phyloP scores from a whole-genome alignment of 164 flowering plant genomes.

The Chloranthus sessilifolius region DNA sequence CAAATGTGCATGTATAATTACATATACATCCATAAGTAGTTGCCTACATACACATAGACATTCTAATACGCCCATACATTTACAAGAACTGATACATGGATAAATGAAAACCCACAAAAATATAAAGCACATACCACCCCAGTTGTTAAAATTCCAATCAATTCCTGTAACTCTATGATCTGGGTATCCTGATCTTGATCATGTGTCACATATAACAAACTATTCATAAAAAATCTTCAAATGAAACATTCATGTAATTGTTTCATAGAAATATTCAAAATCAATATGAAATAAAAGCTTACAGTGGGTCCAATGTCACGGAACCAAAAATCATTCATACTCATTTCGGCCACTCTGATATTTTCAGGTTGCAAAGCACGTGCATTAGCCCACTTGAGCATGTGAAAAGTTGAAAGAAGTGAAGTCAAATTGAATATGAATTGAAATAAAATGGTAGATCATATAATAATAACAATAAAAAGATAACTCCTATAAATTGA shows the following conservation, averaged over 20 bases:
- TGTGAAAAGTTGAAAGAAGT: no score
- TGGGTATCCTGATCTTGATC: slow-evolving; percentile 14
- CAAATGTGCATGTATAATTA: no score
- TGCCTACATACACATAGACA: no score
- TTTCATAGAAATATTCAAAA: not conserved
- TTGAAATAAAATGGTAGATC: not conserved
- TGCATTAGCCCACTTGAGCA: slow-evolving; percentile 74
- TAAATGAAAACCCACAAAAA: not conserved
- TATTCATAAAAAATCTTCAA: slow-evolving; percentile 19
- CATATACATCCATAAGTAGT: no score
- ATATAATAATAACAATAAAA: not conserved
- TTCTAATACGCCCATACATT: no score
- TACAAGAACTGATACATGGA: no score
- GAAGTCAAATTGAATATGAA: not conserved
- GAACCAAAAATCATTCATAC: slow-evolving; percentile 91
- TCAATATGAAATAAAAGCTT: slow-evolving; percentile 23
- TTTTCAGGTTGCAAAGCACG: slow-evolving; percentile 52
- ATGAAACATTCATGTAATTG: not conserved
- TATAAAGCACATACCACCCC: slow-evolving; percentile 65
- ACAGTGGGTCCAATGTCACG: slow-evolving; percentile 96
- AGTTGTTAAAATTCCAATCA: slow-evolving; percentile 89
- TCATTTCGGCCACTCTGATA: slow-evolving; percentile 80
- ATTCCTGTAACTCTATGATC: slow-evolving; percentile 65
- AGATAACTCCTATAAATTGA: no score
- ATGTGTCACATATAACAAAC: slow-evolving; percentile 57